Base-by-base conservation (phyloP, 441 rosid genomes). In the Eruca vesicaria region DNA sequence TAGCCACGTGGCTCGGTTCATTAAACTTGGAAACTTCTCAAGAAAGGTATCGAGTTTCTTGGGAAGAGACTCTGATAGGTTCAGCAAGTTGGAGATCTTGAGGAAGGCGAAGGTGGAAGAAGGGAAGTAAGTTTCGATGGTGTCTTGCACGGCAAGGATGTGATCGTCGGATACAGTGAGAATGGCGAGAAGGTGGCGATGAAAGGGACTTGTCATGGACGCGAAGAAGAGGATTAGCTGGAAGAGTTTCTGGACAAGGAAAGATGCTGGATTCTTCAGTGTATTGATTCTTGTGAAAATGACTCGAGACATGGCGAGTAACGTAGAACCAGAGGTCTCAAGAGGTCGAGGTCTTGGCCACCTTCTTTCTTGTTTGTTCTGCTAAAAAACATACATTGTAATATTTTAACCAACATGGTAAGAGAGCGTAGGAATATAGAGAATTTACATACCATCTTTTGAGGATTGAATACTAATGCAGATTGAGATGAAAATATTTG, bases 321-420 rank as follows among this genome's bases (percentile, higher is more conserved):
- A 63, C 7, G 82, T 83, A 55, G 72, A 68, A 45, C 82, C 86
- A 71, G 83, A 83, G 1, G 93, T 82, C 69, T 87, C 84, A 80
- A 94, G 82, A 16, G 92, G 97, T 16, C 84, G 89, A n/a, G 80
- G 83, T 58, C 88, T 64, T 12, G 73, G 57, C 8, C 26, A 38
- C 21, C 2, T 72, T 63, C 21, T 78, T 6, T 69, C 36, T 5
- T 64, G 15, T 78, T 73, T 55, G 26, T 68, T 74, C 81, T 78
- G 81, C 11, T 4, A 38, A 35, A 57, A n/a, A 61, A 45, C 7
- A 14, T 7, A n/a, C 32, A 12, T 10, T 2, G n/a, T 55, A 12
- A 50, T 18, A n/a, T 52, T 11, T 4, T 4, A 26, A 77, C 63
- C 19, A 72, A 10, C 18, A 19, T 62, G 5, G 16, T 1, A 16